Conservation (phyloP, 2,329 filamentous ascomycete genomes). For the Zymoseptoria ardabiliae region DNA sequence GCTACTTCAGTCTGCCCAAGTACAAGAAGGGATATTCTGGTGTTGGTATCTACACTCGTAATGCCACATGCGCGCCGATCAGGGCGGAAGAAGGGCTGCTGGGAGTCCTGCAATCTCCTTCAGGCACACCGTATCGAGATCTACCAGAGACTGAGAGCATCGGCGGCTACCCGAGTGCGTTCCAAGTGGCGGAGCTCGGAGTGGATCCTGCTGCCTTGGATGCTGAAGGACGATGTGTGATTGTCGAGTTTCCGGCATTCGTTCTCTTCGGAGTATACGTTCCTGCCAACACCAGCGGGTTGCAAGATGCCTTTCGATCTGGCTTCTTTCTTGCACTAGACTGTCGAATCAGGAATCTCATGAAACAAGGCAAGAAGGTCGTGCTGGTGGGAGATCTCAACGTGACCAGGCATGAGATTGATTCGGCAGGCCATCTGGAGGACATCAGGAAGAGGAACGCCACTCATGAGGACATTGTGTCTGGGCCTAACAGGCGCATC, state of each 20-base stretch:
- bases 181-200: constrained; percentile 55
- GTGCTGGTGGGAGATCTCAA: constrained; percentile 86
- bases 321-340: constrained; percentile 76
- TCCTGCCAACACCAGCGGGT: constrained; percentile 80
- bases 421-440: constrained; percentile 69
- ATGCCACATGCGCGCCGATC: constrained; percentile 74
- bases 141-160: constrained; percentile 69
- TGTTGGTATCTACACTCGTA: constrained; percentile 91
- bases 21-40: constrained; percentile 97
- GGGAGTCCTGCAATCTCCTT: constrained; percentile 68
- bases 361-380: constrained; percentile 73
- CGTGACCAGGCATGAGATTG: constrained; percentile 60
- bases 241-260: constrained; percentile 91
- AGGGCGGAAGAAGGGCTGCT: constrained; percentile 91
- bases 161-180: constrained; percentile 72
- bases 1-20: constrained; percentile 86
- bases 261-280: constrained; percentile 89
- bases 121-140: constrained; percentile 62
- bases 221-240: constrained; percentile 82
- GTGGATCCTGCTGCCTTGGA: constrained; percentile 70
- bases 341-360: constrained; percentile 74
- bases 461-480: constrained; percentile 64
- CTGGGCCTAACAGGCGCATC: constrained; percentile 62
- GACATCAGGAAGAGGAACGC: constrained; percentile 62
- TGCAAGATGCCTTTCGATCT: constrained; percentile 72